A percentile compares a stretch with the other conserved stretches of the same genome.
phyloP scores from a whole-genome alignment of 2,329 filamentous ascomycete genomes.

The Macroventuria anomochaeta region DNA sequence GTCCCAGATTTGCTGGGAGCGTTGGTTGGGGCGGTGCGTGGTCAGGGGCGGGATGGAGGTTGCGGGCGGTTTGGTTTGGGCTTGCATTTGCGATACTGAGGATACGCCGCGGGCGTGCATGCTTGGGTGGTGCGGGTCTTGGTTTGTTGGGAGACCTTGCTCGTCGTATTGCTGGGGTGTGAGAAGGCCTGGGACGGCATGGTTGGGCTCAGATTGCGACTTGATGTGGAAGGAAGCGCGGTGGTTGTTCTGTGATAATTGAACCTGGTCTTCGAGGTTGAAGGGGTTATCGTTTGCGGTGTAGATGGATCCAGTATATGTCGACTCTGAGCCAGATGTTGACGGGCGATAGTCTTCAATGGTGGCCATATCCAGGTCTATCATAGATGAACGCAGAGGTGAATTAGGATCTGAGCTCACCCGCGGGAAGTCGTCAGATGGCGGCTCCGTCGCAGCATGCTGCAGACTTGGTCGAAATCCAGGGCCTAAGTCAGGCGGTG shows the following conservation, averaged over 20 bases:
- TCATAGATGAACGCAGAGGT: constrained; percentile 53
- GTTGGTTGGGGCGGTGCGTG: constrained; percentile 34
- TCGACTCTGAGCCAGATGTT: constrained; percentile 49
- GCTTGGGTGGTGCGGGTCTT: constrained; percentile 36
- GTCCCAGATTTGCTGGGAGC: constrained; percentile 42
- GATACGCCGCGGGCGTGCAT: constrained; percentile 46
- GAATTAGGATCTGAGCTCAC: constrained; percentile 43
- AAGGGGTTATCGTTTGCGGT: constrained; percentile 57
- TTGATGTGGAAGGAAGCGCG: constrained; percentile 50
- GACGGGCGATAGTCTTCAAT: constrained; percentile 52
- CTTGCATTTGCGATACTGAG: constrained; percentile 45
- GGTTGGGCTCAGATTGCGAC: constrained; percentile 51
- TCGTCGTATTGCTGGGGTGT: constrained; percentile 47
- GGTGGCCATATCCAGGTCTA: constrained; percentile 51
- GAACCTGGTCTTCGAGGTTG: constrained; percentile 56
- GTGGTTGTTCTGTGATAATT: constrained; percentile 47
- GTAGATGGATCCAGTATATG: constrained; percentile 42
- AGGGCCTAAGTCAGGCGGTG: constrained; percentile 41
- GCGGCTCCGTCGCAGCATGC: constrained; percentile 51
- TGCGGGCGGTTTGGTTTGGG: constrained; percentile 29
- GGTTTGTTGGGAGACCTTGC: constrained; percentile 41
- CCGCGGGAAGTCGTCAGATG: constrained; percentile 49
- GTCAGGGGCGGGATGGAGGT: constrained; percentile 27
- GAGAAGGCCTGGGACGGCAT: constrained; percentile 45
- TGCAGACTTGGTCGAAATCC: constrained; percentile 50